These are phyloP conservation scores for Luffa acutangula DNA, from an alignment of 306 rosid genomes.

Conservation along the genomic window DNA sequence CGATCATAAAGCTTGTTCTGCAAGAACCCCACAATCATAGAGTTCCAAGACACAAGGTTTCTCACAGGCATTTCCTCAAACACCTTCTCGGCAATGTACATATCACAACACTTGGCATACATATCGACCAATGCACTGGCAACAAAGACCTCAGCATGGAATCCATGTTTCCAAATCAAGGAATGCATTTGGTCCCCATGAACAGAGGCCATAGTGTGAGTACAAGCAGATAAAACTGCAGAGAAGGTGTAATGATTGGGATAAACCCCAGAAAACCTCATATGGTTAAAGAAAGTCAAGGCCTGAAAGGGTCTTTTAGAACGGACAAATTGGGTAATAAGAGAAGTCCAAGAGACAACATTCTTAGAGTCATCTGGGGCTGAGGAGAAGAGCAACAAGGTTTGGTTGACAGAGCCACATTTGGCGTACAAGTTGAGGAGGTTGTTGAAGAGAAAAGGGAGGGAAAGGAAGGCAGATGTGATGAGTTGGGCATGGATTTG, in stretches of 20 bases:
- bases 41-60: constrained; percentile 45
- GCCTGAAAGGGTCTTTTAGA: constrained; percentile 28
- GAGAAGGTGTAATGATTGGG: constrained; percentile 55
- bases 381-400: constrained; percentile 26
- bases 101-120: constrained; percentile 33
- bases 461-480: constrained; percentile 12
- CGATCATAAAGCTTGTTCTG: constrained; percentile 25
- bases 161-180: constrained; percentile 36
- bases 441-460: constrained; percentile 31
- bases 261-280: constrained; percentile 30
- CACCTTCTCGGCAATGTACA: constrained; percentile 33
- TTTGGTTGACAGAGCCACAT: constrained; percentile 22
- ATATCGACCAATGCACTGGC: constrained; percentile 34
- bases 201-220: constrained; percentile 7
- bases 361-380: constrained; percentile 8
- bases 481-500: constrained; percentile 39
- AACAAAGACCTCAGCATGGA: constrained; percentile 28
- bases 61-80: constrained; percentile 48
- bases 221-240: constrained; percentile 42
- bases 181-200: constrained; percentile 41
- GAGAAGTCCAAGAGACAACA: constrained; percentile 49
- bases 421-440: constrained; percentile 38
- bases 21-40: constrained; percentile 42
- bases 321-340: constrained; percentile 31
- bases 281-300: constrained; percentile 23